These are phyloP conservation scores for Fusarium temperatum DNA, from an alignment of 2,329 filamentous ascomycete genomes.

Conservation along the genomic window DNA sequence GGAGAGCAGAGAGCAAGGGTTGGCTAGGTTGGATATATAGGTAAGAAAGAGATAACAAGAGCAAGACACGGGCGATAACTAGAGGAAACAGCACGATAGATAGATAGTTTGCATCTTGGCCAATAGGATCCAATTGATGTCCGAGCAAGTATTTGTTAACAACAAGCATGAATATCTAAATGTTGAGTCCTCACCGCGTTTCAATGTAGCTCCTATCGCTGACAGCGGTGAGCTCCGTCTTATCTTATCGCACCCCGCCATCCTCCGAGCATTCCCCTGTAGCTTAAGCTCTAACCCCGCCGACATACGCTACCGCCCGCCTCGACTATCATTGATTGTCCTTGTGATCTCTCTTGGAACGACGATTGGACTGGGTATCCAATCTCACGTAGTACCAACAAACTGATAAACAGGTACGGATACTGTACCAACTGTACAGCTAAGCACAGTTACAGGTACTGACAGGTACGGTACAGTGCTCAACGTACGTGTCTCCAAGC, in stretches of 20 bases:
- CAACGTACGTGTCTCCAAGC: constrained; percentile 18
- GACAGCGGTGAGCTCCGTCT: constrained; percentile 43
- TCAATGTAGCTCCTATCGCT: constrained; percentile 9
- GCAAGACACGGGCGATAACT: not conserved
- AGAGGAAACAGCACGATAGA: not conserved
- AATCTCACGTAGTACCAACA: constrained; percentile 26
- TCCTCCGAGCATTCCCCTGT: constrained; percentile 29
- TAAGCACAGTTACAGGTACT: not conserved
- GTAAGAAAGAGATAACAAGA: constrained; percentile 8
- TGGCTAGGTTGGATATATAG: not conserved
- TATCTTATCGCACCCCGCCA: constrained; percentile 44
- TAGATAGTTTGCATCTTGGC: not conserved
- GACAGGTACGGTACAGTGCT: not conserved
- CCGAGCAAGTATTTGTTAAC: constrained; percentile 4
- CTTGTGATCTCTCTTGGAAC: constrained; percentile 32
- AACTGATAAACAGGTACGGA: constrained; percentile 21
- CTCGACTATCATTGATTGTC: constrained; percentile 1
- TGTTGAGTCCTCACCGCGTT: constrained; percentile 31
- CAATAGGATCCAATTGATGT: constrained; percentile 14
- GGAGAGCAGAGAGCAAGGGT: not conserved
- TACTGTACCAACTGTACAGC: not conserved
- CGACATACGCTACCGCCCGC: constrained; percentile 11
- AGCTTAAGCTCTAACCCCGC: constrained; percentile 34
- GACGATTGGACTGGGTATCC: constrained; percentile 7
- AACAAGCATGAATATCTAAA: not conserved